Conservation (phyloP, 2,329 filamentous ascomycete genomes). For the Daldinia eschscholtzii region DNA sequence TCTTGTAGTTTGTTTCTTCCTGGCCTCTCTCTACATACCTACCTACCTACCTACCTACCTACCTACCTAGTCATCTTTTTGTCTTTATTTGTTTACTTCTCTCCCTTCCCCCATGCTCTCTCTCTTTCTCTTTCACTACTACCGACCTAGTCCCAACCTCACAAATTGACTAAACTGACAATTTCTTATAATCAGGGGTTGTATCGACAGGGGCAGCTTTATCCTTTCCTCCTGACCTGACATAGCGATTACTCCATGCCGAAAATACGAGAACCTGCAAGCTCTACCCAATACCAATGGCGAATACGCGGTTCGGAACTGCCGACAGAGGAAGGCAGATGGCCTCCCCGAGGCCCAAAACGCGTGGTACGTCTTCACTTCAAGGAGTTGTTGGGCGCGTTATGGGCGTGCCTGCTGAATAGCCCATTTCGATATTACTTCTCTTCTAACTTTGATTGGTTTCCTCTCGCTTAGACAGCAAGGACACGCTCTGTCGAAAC, state of each 20-base stretch:
- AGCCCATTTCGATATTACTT: not conserved
- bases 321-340: slow-evolving; percentile 53
- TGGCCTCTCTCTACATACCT: not conserved
- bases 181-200: slow-evolving; percentile 34
- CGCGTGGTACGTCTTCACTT: slow-evolving; percentile 51
- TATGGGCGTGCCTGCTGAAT: slow-evolving; percentile 10
- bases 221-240: slow-evolving; percentile 39
- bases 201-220: slow-evolving; percentile 46
- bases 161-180: slow-evolving; percentile 9
- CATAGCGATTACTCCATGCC: slow-evolving; percentile 43
- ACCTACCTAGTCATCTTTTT: too few species aligned
- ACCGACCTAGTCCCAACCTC: not conserved
- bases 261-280: slow-evolving; percentile 39
- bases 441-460: slow-evolving; percentile 42
- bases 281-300: slow-evolving; percentile 46
- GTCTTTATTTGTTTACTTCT: too few species aligned
- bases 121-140: too few species aligned
- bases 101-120: not conserved
- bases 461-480: slow-evolving; percentile 70
- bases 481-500: slow-evolving; percentile 92
- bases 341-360: slow-evolving; percentile 55
- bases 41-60: too few species aligned
- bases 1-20: not conserved
- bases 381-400: not conserved
- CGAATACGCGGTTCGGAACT: slow-evolving; percentile 52